These are phyloP conservation scores for Ogataea saltuana DNA, from an alignment of 805 yeast species.

Conservation along the genomic window DNA sequence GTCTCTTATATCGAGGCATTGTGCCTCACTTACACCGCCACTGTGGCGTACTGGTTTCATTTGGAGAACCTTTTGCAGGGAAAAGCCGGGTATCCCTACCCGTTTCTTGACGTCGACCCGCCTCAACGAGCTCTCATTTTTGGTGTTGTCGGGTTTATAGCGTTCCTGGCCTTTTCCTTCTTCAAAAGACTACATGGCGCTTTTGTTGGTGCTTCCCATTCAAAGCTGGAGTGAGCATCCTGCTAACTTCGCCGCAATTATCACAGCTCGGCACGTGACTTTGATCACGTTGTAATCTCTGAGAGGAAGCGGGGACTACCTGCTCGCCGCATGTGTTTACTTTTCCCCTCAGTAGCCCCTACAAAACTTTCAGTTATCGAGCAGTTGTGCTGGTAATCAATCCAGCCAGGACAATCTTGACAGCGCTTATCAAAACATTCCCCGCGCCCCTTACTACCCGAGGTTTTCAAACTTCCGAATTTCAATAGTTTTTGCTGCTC, in stretches of 20 bases:
- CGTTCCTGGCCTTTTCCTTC: constrained; percentile 32
- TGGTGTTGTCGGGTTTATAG: constrained; percentile 42
- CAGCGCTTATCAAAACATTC: no score
- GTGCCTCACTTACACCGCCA: constrained; percentile 38
- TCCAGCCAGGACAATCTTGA: no score
- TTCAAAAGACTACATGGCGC: constrained; percentile 22
- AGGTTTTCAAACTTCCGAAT: background rate
- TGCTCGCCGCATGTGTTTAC: no score
- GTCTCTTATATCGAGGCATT: constrained; percentile 40
- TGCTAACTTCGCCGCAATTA: no score
- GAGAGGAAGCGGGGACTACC: no score
- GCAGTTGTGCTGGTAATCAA: no score
- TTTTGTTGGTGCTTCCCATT: no score
- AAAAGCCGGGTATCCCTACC: constrained; percentile 56
- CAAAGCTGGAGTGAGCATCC: background rate
- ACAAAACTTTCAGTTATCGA: no score
- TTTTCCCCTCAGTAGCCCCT: no score
- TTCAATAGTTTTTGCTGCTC: constrained; percentile 1
- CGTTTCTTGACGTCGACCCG: constrained; percentile 57
- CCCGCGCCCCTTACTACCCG: no score
- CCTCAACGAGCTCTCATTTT: constrained; percentile 50
- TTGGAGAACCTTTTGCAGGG: constrained; percentile 52
- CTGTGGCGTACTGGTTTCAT: constrained; percentile 54
- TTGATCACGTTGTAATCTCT: no score
- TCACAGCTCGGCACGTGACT: no score